Evolutionary conservation across 164 flowering plant genomes (phyloP).

Genomic region (Chimonanthus salicifolius): DNA sequence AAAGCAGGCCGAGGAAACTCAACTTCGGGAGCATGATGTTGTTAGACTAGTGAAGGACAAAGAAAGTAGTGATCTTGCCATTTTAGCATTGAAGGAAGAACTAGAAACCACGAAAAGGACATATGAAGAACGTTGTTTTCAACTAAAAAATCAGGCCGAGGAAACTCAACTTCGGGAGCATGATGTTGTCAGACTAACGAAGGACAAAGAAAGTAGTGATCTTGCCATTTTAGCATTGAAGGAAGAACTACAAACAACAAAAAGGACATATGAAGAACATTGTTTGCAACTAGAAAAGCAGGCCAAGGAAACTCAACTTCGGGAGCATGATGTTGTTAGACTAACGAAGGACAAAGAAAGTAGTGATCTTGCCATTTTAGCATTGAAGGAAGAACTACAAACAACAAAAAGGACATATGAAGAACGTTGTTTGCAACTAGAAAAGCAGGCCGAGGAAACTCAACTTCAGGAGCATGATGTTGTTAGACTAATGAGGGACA

Average conservation of each 20-base stretch:
- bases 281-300: too few relatives aligned
- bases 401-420: too few relatives aligned
- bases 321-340: too few relatives aligned
- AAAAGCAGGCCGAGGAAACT: slow-evolving; percentile 30
- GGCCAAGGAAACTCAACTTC: too few relatives aligned
- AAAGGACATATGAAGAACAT: too few relatives aligned
- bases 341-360: too few relatives aligned
- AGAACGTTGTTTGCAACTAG: too few relatives aligned
- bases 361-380: too few relatives aligned
- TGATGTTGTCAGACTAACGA: slow-evolving; percentile 27
- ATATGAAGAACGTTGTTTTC: slow-evolving; percentile 40
- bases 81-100: slow-evolving; percentile 48
- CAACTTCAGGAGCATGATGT: slow-evolving; percentile 58
- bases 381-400: too few relatives aligned
- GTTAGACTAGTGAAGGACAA: slow-evolving; percentile 52
- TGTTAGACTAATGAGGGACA: slow-evolving; percentile 48
- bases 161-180: slow-evolving; percentile 10
- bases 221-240: slow-evolving; percentile 3
- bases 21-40: slow-evolving; percentile 54
- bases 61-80: slow-evolving; percentile 35
- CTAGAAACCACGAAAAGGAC: slow-evolving; percentile 39
- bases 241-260: too few relatives aligned
- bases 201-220: slow-evolving; percentile 55
- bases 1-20: slow-evolving; percentile 36
- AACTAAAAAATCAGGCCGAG: slow-evolving; percentile 50